These are phyloP conservation scores for Ceratorhiza oryzae-sativae DNA, from an alignment of 1,284 basidiomycete genomes.

Conservation along the genomic window DNA sequence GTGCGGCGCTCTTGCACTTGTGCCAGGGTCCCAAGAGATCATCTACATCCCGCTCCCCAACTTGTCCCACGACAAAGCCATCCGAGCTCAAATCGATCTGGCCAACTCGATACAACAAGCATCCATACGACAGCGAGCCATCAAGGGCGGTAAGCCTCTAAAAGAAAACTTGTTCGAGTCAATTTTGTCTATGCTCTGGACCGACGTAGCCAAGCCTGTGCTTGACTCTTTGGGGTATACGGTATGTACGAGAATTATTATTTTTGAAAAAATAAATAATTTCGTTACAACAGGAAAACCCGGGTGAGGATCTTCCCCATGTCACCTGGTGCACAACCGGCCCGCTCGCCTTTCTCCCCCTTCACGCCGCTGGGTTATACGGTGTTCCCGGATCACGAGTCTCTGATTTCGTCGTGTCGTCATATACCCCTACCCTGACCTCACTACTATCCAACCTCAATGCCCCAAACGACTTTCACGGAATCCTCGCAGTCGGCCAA, in stretches of 20 bases:
- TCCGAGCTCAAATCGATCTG: background rate
- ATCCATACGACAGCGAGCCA: background rate
- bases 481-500: background rate
- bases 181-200: background rate
- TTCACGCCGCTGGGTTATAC: background rate
- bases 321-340: slow-evolving; percentile 24
- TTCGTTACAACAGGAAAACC: background rate
- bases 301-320: background rate
- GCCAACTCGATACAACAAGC: background rate
- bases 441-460: background rate
- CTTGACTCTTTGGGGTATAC: background rate
- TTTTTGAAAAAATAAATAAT: no score
- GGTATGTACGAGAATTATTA: background rate
- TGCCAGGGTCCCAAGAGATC: background rate
- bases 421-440: slow-evolving; percentile 6
- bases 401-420: slow-evolving; percentile 9
- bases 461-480: background rate
- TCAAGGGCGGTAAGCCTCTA: background rate
- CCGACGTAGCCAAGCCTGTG: background rate
- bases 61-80: background rate
- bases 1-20: background rate
- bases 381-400: background rate
- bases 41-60: background rate
- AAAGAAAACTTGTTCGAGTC: background rate
- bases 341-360: background rate